Conservation (phyloP, 2,329 filamentous ascomycete genomes). For the Colletotrichum sojae region DNA sequence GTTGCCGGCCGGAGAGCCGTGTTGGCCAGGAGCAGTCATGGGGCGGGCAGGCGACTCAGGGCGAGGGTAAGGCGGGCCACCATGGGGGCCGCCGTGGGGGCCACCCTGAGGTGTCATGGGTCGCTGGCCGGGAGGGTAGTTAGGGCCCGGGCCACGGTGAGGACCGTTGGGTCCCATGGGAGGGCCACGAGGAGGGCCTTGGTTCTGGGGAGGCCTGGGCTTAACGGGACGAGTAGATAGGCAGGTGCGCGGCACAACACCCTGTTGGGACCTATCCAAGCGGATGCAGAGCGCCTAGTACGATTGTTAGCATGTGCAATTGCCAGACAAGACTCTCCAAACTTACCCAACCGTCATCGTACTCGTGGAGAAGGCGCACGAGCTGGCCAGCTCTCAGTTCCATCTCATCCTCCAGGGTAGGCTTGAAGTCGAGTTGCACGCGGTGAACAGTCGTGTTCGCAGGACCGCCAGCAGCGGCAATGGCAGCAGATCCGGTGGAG, state of each 20-base stretch:
- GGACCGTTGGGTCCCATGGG: slow-evolving; percentile 63
- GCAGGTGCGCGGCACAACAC: slow-evolving; percentile 94
- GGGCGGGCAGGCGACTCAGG: slow-evolving; percentile 54
- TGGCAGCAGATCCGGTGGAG: slow-evolving; percentile 69
- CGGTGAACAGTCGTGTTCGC: slow-evolving; percentile 81
- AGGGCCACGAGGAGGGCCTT: slow-evolving; percentile 66
- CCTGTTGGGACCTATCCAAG: slow-evolving; percentile 91
- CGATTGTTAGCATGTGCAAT: slow-evolving; percentile 47
- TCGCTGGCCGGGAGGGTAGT: slow-evolving; percentile 51
- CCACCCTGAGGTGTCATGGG: slow-evolving; percentile 57
- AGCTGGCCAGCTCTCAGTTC: slow-evolving; percentile 85
- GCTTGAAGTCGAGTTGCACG: slow-evolving; percentile 93
- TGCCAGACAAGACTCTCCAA: slow-evolving; percentile 1
- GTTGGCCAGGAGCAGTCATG: slow-evolving; percentile 50
- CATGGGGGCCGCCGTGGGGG: slow-evolving; percentile 49
- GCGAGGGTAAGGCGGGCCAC: slow-evolving; percentile 48
- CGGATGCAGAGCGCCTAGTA: slow-evolving; percentile 87
- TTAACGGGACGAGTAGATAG: slow-evolving; percentile 93
- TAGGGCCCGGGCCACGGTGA: slow-evolving; percentile 50
- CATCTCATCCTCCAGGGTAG: slow-evolving; percentile 93
- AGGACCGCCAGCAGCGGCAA: slow-evolving; percentile 74
- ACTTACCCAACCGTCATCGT: slow-evolving; percentile 98
- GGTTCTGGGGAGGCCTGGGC: slow-evolving; percentile 74
- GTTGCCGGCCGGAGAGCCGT: slow-evolving; percentile 59
- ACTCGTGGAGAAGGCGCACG: slow-evolving; percentile 92